A percentile compares a stretch with the other conserved stretches of the same genome.
Conservation (phyloP, 306 rosid genomes). For the Rubus idaeus region DNA sequence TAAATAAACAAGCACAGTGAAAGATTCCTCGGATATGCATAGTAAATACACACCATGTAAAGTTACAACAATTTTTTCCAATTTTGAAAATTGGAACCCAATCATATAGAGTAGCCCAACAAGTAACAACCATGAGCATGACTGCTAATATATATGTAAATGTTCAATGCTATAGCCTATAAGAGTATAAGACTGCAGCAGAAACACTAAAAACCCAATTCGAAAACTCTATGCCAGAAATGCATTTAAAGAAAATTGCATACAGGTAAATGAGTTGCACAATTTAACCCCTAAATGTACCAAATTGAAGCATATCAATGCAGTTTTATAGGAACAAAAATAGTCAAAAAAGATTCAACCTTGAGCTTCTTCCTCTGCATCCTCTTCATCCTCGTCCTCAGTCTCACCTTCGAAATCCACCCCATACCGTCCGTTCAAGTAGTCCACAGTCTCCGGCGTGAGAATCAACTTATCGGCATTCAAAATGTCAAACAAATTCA, state of each 20-base stretch:
- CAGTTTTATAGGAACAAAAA: not conserved
- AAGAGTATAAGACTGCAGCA: not conserved
- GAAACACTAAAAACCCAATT: not conserved
- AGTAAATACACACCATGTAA: not conserved
- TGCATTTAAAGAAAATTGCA: not conserved
- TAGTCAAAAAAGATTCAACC: slow-evolving; percentile 11
- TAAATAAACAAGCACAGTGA: not conserved
- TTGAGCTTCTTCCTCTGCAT: slow-evolving; percentile 35
- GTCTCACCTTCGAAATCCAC: slow-evolving; percentile 35
- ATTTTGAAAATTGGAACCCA: not conserved
- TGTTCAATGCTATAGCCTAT: not conserved
- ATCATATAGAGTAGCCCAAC: not conserved
- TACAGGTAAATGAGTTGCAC: not conserved
- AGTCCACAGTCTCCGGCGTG: slow-evolving; percentile 68
- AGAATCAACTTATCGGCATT: slow-evolving; percentile 84
- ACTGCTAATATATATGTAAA: not conserved
- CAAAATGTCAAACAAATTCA: slow-evolving; percentile 81
- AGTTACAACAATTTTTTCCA: not conserved
- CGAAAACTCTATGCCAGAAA: not conserved
- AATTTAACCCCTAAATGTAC: not conserved
- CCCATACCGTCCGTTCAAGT: slow-evolving; percentile 77
- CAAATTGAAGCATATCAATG: not conserved
- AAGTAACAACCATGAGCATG: not conserved
- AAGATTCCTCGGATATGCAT: not conserved
- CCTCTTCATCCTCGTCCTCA: slow-evolving; percentile 40